Evolutionary conservation across 306 rosid species (phyloP), one percentile per base, ranked within the genome.

Genomic region (Parietaria judaica): DNA sequence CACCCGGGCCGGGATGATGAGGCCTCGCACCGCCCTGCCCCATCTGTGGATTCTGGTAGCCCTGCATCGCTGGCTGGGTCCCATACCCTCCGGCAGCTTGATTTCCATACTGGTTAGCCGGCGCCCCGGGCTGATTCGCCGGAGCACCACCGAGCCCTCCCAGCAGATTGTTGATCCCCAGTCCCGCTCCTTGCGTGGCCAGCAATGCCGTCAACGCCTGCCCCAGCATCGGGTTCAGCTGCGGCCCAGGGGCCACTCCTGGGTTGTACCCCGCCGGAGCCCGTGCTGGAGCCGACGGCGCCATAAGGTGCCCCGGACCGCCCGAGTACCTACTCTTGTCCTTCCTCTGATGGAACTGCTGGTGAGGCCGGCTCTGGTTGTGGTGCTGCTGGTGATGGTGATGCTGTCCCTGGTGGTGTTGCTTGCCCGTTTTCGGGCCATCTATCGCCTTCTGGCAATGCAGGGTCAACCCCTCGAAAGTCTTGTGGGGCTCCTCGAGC

Each of bases 31-130:
- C 66, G 60, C 76, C 60, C 72, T 81, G 90, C 17, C 87, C 87
- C 84, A 81, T 67, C 66, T 84, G 90, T 45, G 90, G 86, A 67
- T 84, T 84, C 80, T 78, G 86, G 69, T 84, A 84, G 0, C 61
- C 80, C 66, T 84, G 90, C 86, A 84, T 71, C 58, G 71, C 80
- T 0, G 76, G 87, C 23, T 84, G 90, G 65, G 71, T 77, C 34
- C 87, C 90, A 66, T 84, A 84, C 17, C 72, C 57, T 77, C 77
- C 76, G 8, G 79, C 67, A 58, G 85, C 72, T 70, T 81, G 90
- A 56, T 67, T 81, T 10, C 67, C 83, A 52, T 81, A 84, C 77
- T 81, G 90, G 73, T 64, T 78, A 35, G 74, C 68, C 0, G 70
- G 79, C 3, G 81, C 81, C 50, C 31, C 31, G 31, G 31, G 31